Percentiles rank a stretch among this genome's conserved stretches.
Conservation (phyloP, 2,329 filamentous ascomycete genomes). For the Talaromyces sp. region DNA sequence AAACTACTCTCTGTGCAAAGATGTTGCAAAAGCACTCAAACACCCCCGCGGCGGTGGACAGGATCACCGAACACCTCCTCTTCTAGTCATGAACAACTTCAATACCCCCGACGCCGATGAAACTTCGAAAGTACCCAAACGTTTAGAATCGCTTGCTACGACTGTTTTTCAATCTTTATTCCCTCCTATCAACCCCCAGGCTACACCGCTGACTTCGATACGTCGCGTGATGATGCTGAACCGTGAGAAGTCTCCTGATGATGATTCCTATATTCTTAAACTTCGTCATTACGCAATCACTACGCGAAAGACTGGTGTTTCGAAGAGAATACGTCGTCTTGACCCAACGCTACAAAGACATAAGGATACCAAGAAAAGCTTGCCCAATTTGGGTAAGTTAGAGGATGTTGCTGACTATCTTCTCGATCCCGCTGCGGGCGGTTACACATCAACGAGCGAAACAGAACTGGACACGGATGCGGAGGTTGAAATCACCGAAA, state of each 20-base stretch:
- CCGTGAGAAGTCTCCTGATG: constrained; percentile 58
- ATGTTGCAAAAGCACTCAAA: constrained; percentile 78
- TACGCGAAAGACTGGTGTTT: constrained; percentile 78
- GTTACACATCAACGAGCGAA: constrained; percentile 89
- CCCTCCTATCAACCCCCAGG: constrained; percentile 89
- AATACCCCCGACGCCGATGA: constrained; percentile 57
- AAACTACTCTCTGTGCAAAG: constrained; percentile 89
- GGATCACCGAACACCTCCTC: constrained; percentile 77
- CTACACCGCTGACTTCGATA: constrained; percentile 86
- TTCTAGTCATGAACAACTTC: constrained; percentile 99
- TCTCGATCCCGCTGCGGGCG: constrained; percentile 71
- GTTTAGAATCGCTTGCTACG: constrained; percentile 87
- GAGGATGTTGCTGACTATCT: constrained; percentile 95
- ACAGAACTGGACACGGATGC: constrained; percentile 92
- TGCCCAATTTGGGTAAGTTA: constrained; percentile 87
- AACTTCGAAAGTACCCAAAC: constrained; percentile 74
- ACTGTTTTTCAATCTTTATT: constrained; percentile 96
- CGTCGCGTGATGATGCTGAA: constrained; percentile 86
- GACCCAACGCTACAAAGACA: constrained; percentile 81
- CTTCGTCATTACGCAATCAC: constrained; percentile 94
- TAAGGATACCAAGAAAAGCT: constrained; percentile 62
- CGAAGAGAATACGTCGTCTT: constrained; percentile 76
- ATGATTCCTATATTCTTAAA: constrained; percentile 75
- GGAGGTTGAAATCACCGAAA: constrained; percentile 78
- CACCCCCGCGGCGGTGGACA: constrained; percentile 78